Evolutionary conservation across 225 moss, liverwort and hornwort species (phyloP).

Genomic region (Marchantia paleacea): DNA sequence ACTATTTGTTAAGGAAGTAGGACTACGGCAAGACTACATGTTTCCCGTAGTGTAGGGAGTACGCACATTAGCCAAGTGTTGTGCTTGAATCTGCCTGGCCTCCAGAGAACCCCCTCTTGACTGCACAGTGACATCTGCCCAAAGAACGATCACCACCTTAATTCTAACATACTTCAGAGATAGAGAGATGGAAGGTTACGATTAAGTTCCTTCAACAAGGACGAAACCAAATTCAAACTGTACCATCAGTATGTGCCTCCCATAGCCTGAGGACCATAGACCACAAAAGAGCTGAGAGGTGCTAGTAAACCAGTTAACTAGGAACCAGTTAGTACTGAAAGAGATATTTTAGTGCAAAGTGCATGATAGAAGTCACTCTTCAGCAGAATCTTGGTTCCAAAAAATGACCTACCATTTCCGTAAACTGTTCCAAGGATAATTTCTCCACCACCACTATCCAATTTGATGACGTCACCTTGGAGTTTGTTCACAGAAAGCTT

Average conservation of each 20-base stretch:
- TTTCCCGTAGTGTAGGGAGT: background rate
- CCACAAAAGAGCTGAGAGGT: no score
- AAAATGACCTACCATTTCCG: slow-evolving; percentile 46
- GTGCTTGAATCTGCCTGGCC: slow-evolving; percentile 75
- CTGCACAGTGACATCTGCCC: slow-evolving; percentile 60
- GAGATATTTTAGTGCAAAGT: background rate
- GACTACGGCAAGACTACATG: no score
- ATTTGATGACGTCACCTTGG: slow-evolving; percentile 56
- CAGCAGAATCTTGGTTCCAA: no score
- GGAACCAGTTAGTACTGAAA: no score
- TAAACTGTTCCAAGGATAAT: slow-evolving; percentile 67
- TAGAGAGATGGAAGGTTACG: background rate
- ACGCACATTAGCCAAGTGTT: slow-evolving; percentile 56
- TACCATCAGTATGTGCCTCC: no score
- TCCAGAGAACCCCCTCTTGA: slow-evolving; percentile 70
- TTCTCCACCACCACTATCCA: slow-evolving; percentile 65
- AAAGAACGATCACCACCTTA: background rate
- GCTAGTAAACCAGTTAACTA: no score
- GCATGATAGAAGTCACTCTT: background rate
- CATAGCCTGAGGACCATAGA: no score
- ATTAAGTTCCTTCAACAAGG: background rate
- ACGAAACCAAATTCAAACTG: no score
- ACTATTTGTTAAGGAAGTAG: no score
- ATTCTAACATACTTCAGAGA: background rate
- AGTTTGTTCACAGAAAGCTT: slow-evolving; percentile 54